A percentile compares a stretch with the other conserved stretches of the same genome.
Conservation (phyloP, 2,329 filamentous ascomycete species). For the Trichoderma sp. region DNA sequence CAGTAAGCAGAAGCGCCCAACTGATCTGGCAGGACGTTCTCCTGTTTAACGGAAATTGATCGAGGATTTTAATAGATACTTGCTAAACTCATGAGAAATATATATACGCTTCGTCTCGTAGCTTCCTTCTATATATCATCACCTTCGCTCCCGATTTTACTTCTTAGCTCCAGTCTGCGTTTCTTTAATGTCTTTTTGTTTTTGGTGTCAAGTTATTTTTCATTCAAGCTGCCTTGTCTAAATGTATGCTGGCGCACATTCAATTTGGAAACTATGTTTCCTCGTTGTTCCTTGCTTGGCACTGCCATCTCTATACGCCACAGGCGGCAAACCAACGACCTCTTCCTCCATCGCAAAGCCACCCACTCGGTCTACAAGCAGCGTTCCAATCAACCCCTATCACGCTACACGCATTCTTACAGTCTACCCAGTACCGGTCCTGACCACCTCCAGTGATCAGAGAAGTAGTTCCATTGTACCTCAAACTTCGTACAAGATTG, state of each 20-base stretch:
- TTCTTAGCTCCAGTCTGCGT: background rate
- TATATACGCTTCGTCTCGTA: background rate
- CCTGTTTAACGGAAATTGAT: background rate
- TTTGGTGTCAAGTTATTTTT: background rate
- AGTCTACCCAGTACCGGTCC: background rate
- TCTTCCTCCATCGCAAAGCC: background rate
- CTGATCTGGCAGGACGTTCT: background rate
- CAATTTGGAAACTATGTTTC: background rate
- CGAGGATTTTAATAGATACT: background rate
- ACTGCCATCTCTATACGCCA: background rate
- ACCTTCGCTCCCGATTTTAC: background rate
- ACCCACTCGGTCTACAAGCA: background rate
- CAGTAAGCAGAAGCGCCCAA: background rate
- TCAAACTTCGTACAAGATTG: background rate
- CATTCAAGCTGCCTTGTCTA: background rate
- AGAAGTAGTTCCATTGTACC: background rate
- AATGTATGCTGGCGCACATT: background rate
- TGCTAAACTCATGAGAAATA: background rate
- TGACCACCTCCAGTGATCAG: background rate
- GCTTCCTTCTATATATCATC: background rate
- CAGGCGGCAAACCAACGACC: background rate
- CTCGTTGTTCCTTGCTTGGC: background rate
- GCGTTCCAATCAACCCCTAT: background rate
- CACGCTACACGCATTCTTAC: background rate
- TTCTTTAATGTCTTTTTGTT: background rate